Evolutionary conservation across 345 rosid species (phyloP).

Genomic region (Citropsis articulata): DNA sequence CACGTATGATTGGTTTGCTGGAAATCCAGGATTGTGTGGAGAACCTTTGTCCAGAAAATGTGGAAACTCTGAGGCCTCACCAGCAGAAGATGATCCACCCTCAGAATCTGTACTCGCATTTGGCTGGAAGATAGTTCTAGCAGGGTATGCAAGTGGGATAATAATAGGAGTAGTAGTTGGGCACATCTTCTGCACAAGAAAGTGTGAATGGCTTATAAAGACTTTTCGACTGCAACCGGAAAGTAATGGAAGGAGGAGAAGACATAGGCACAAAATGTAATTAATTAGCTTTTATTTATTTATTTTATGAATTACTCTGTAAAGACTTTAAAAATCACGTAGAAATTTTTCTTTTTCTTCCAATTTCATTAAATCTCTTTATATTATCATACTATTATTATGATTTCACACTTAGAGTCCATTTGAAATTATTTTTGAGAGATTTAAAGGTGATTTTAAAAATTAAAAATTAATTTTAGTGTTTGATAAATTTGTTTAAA

Average conservation of each 20-base stretch:
- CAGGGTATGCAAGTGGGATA: not conserved
- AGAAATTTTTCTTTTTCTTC: no score
- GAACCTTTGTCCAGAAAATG: not conserved
- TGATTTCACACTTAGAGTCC: no score
- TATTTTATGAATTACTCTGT: not conserved
- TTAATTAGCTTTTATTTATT: not conserved
- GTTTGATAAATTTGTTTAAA: no score
- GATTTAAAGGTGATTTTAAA: no score
- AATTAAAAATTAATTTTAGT: no score
- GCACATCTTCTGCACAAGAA: not conserved
- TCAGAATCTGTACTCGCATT: not conserved
- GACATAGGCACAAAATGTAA: not conserved
- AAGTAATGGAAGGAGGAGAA: not conserved
- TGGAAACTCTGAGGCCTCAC: not conserved
- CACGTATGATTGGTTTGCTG: not conserved
- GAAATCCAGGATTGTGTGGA: not conserved
- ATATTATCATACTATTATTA: no score
- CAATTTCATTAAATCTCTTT: no score
- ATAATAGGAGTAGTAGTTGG: constrained; percentile 4
- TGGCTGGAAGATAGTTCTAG: not conserved
- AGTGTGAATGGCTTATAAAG: not conserved
- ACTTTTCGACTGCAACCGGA: not conserved
- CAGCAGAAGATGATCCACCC: not conserved
- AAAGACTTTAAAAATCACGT: no score
- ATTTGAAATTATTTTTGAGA: no score